Evolutionary conservation across 208 protist genomes (phyloP), one percentile per base, ranked within the genome.

Genomic region (Leishmania aethiopica): DNA sequence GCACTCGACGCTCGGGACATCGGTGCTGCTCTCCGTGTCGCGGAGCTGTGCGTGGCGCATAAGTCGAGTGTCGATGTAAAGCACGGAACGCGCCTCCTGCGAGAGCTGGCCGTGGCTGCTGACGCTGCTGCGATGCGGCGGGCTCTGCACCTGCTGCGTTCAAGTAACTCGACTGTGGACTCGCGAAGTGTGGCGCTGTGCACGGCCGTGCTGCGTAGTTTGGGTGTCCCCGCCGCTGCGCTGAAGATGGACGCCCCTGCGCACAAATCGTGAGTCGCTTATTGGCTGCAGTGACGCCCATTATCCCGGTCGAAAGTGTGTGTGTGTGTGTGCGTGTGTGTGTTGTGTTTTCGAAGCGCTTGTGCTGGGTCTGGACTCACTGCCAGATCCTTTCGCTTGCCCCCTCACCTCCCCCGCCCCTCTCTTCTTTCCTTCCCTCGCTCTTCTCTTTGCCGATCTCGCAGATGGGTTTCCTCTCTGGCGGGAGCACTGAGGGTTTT

Each of bases 1-100:
- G 86, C 92, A 17, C 82, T 96, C 45, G 81, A 79, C 51, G 91
- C 92, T 15, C 87, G 87, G 6, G 91, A 95, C 79, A 74, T 89
- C 49, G 84, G 69, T 10, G 70, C 86, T 13, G 90, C 92, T 32
- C 80, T 95, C 67, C 35, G 59, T 3, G 81, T 95, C 40, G 81
- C 85, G 17, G 91, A 91, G n/a, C 74, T 89, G 69, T 82, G 92
- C 75, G 80, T 84, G n/a, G 32, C 71, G 25, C 83, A 82, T 42
- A 45, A 78, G 60, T 47, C 76, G n/a, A 42, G 78, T 17, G 83
- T 96, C 19, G 90, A 92, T n/a, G 85, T 84, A 22, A 91, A 87
- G 78, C 86, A 94, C 42, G 87, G 91, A 35, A 74, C 77, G n/a
- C 89, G 87, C 32, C 83, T 96, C 13, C 73, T 95, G 74, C 83